Percentiles rank a stretch among this genome's conserved stretches.
Conservation (phyloP, 768 basidiomycete species). For the Boletus rubroflammeus region DNA sequence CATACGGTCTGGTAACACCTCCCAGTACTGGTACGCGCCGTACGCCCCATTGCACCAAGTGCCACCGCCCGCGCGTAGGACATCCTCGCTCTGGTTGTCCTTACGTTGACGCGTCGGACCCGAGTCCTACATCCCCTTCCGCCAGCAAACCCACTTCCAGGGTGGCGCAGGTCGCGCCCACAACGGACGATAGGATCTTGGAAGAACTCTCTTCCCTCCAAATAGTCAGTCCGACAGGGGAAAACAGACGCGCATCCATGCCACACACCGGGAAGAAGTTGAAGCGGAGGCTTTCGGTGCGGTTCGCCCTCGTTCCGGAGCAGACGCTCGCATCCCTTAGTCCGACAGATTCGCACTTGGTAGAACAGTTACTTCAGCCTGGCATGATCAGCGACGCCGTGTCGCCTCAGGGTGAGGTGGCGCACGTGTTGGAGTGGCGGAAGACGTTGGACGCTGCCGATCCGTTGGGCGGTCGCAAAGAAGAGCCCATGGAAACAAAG, state of each 20-base stretch:
- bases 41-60: slow-evolving; percentile 51
- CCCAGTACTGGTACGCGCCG: slow-evolving; percentile 46
- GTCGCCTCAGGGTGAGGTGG: slow-evolving; percentile 27
- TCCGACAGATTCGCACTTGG: slow-evolving; percentile 42
- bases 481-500: slow-evolving; percentile 26
- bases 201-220: slow-evolving; percentile 47
- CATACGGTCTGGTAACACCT: slow-evolving; percentile 20
- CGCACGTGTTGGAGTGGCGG: slow-evolving; percentile 26
- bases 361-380: slow-evolving; percentile 45
- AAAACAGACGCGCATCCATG: slow-evolving; percentile 6
- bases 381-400: slow-evolving; percentile 34
- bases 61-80: slow-evolving; percentile 50
- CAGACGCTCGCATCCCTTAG: slow-evolving; percentile 52
- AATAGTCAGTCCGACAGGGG: slow-evolving; percentile 30
- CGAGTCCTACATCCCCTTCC: slow-evolving; percentile 17
- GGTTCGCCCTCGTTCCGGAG: slow-evolving; percentile 30
- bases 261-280: slow-evolving; percentile 3
- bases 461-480: slow-evolving; percentile 31
- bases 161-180: neutral
- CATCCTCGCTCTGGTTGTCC: slow-evolving; percentile 67
- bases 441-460: slow-evolving; percentile 33
- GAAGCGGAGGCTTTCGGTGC: slow-evolving; percentile 29
- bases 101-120: slow-evolving; percentile 31
- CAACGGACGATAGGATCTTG: slow-evolving; percentile 31
- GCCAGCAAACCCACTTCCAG: slow-evolving; percentile 3